Evolutionary conservation across 1,139 yeast species (phyloP).

Genomic region (Geotrichum cucujoidarum): DNA sequence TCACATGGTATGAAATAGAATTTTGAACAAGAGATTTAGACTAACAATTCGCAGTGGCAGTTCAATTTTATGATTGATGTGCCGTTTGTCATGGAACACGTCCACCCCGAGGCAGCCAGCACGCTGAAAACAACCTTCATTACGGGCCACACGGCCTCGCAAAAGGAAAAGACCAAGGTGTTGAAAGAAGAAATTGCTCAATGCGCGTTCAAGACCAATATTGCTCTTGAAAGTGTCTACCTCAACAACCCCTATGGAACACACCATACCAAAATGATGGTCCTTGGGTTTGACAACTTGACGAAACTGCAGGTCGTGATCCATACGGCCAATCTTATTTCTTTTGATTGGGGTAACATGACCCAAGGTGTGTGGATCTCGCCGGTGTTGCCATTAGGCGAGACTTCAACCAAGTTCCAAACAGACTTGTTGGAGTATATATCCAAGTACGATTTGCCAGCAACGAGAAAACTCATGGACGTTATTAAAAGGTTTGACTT

Average conservation of each 20-base stretch:
- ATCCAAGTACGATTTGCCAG: conserved; percentile 24
- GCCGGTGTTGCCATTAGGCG: conserved; percentile 22
- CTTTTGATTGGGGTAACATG: conserved; percentile 35
- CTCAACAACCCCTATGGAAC: conserved; percentile 29
- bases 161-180: conserved; percentile 10
- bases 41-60: conserved; percentile 31
- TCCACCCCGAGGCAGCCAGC: conserved; percentile 22
- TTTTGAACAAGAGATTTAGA: neutral
- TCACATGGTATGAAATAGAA: conserved; percentile 17
- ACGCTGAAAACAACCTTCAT: conserved; percentile 27
- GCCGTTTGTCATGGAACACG: conserved; percentile 27
- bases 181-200: conserved; percentile 16
- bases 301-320: conserved; percentile 31
- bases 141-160: conserved; percentile 25
- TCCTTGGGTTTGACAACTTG: conserved; percentile 25
- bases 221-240: conserved; percentile 25
- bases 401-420: conserved; percentile 22
- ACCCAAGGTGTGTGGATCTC: conserved; percentile 35
- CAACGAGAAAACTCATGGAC: conserved; percentile 21
- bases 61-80: conserved; percentile 32
- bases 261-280: conserved; percentile 38
- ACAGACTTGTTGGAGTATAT: conserved; percentile 30
- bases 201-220: conserved; percentile 21
- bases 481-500: conserved; percentile 29
- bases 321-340: conserved; percentile 37